These are phyloP conservation scores for Fusarium devonianum DNA, from an alignment of 2,329 filamentous ascomycete species.

Conservation along the genomic window DNA sequence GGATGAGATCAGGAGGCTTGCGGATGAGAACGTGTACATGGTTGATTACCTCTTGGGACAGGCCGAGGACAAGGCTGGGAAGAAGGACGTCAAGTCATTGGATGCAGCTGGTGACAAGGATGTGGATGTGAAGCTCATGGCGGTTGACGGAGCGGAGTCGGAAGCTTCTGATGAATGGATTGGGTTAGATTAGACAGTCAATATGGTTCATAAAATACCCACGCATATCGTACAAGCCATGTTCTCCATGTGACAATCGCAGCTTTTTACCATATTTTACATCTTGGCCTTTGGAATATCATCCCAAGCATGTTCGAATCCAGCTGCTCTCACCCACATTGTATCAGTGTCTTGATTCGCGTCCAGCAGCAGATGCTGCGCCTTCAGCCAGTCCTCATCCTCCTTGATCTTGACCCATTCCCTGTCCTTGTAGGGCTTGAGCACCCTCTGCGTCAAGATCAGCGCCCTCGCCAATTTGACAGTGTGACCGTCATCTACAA, in stretches of 20 bases:
- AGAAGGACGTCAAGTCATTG: conserved; percentile 35
- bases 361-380: conserved; percentile 69
- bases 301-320: conserved; percentile 72
- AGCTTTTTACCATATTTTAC: conserved; percentile 11
- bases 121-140: conserved; percentile 43
- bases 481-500: conserved; percentile 81
- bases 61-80: conserved; percentile 45
- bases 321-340: conserved; percentile 68
- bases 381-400: conserved; percentile 65
- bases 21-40: conserved; percentile 88
- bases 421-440: conserved; percentile 52
- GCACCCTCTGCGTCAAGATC: conserved; percentile 65
- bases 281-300: conserved; percentile 42
- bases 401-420: conserved; percentile 62
- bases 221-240: conserved; percentile 22
- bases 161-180: conserved; percentile 55
- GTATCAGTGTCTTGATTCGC: conserved; percentile 60
- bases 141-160: conserved; percentile 44
- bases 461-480: conserved; percentile 78
- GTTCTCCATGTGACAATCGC: background rate
- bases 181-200: conserved; percentile 53
- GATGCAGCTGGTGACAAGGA: conserved; percentile 29
- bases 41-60: conserved; percentile 79
- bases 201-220: conserved; percentile 40
- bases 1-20: conserved; percentile 80